Evolutionary conservation across 2,329 filamentous ascomycete genomes (phyloP).

Genomic region (Trichoderma harzianum): DNA sequence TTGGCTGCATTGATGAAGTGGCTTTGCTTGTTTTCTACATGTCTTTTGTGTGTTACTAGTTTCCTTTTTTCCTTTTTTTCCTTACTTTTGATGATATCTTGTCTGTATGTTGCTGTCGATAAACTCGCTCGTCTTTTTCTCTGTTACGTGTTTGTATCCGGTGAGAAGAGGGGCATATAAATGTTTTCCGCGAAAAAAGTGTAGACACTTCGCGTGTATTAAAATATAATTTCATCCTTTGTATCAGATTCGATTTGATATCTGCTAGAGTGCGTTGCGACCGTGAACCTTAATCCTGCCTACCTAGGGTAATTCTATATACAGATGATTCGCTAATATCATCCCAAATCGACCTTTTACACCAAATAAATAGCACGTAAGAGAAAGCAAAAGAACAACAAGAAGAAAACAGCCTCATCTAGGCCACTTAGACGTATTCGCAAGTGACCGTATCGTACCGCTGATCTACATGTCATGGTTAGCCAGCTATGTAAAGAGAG

Average conservation of each 20-base stretch:
- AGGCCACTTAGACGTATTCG: conserved; percentile 38
- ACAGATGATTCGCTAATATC: neutral
- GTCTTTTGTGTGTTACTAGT: conserved; percentile 12
- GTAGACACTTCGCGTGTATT: conserved; percentile 5
- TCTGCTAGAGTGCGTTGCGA: neutral
- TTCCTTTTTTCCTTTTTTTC: neutral
- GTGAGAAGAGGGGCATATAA: neutral
- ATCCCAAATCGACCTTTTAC: neutral
- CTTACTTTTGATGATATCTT: conserved; percentile 6
- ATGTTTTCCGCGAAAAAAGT: neutral
- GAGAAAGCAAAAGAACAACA: neutral
- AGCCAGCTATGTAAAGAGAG: conserved; percentile 16
- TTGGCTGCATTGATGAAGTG: neutral
- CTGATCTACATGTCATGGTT: conserved; percentile 28
- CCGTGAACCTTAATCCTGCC: neutral
- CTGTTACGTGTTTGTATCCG: neutral
- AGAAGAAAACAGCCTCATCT: neutral
- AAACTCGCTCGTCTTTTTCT: neutral
- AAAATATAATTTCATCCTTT: conserved; percentile 7
- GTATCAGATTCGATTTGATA: neutral
- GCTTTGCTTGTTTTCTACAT: conserved; percentile 7
- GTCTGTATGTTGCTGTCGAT: conserved; percentile 1
- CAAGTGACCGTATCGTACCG: conserved; percentile 41
- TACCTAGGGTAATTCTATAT: conserved; percentile 1
- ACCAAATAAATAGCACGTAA: neutral